Evolutionary conservation across 441 rosid genomes (phyloP).

Genomic region (Dalechampia spathulata): DNA sequence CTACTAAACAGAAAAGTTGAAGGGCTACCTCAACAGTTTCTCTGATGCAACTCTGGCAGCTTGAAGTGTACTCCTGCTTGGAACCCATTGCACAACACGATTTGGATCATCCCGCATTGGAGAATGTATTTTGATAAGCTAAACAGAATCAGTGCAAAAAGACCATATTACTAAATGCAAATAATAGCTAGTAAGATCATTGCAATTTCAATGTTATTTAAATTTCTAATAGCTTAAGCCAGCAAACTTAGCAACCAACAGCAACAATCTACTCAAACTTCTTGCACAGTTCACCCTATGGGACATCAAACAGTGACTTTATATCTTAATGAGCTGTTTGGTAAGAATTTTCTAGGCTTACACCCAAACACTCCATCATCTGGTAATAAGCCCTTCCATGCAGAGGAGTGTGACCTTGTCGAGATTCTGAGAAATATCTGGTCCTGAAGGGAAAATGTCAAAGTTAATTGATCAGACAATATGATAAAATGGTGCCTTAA

Average conservation of each 20-base stretch:
- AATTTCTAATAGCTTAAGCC: not conserved
- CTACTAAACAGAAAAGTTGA: not conserved
- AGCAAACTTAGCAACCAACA: not conserved
- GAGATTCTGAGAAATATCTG: constrained; percentile 92
- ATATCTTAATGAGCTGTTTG: not conserved
- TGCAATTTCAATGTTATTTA: not conserved
- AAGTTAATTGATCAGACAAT: constrained; percentile 8
- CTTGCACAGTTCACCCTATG: not conserved
- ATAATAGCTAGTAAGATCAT: constrained; percentile 4
- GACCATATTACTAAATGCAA: constrained; percentile 5
- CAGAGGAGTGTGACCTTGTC: constrained; percentile 92
- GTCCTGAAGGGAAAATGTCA: constrained; percentile 47
- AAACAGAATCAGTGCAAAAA: constrained; percentile 16
- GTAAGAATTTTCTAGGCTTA: constrained; percentile 29
- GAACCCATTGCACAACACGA: constrained; percentile 66
- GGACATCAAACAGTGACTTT: not conserved
- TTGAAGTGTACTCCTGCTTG: constrained; percentile 47
- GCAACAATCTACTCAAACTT: not conserved
- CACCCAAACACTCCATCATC: constrained; percentile 98
- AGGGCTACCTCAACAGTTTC: constrained; percentile 63
- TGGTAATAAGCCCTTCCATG: constrained; percentile 97
- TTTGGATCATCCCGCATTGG: constrained; percentile 78
- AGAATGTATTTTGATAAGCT: constrained; percentile 95
- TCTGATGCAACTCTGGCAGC: constrained; percentile 83
- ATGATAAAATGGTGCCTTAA: not conserved